phyloP scores from a whole-genome alignment of 495 filamentous ascomycete genomes.

The Pseudoneurospora amorphoporcata region DNA sequence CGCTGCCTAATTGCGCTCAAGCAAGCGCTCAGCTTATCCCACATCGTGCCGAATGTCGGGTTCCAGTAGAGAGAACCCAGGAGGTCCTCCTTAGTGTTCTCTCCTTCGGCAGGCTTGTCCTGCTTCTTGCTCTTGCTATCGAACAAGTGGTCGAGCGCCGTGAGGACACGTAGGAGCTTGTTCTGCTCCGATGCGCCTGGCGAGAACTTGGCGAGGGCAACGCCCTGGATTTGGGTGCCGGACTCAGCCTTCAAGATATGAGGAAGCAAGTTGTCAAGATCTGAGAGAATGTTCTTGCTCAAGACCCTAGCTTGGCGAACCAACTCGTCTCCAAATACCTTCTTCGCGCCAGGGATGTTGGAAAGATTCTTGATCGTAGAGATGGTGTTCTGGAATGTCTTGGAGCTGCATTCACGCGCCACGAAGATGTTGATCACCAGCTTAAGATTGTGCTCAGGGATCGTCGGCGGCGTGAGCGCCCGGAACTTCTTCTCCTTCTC shows the following conservation, averaged over 20 bases:
- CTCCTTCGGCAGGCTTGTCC: slow-evolving; percentile 44
- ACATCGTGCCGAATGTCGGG: slow-evolving; percentile 76
- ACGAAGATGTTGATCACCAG: slow-evolving; percentile 93
- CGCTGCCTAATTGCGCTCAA: slow-evolving; percentile 78
- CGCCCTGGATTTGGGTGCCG: slow-evolving; percentile 87
- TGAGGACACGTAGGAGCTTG: slow-evolving; percentile 86
- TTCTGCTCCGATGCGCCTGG: slow-evolving; percentile 91
- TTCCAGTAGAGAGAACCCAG: slow-evolving; percentile 83
- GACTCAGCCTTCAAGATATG: slow-evolving; percentile 80
- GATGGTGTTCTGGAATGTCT: slow-evolving; percentile 92
- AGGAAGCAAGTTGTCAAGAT: slow-evolving; percentile 76
- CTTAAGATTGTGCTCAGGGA: slow-evolving; percentile 82
- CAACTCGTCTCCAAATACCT: slow-evolving; percentile 83
- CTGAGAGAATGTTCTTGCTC: slow-evolving; percentile 70
- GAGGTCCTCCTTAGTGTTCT: slow-evolving; percentile 63
- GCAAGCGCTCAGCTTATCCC: slow-evolving; percentile 90
- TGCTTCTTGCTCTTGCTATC: slow-evolving; percentile 57
- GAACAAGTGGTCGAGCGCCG: slow-evolving; percentile 92
- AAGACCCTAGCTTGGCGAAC: slow-evolving; percentile 74
- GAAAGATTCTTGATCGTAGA: slow-evolving; percentile 98
- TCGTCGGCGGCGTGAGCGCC: slow-evolving; percentile 68
- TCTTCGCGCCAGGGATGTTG: slow-evolving; percentile 79
- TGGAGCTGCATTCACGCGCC: slow-evolving; percentile 88
- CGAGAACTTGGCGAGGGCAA: slow-evolving; percentile 91
- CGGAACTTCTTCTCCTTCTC: slow-evolving; percentile 54